These are phyloP conservation scores for Cladosporium halotolerans DNA, from an alignment of 2,329 filamentous ascomycete species.

Conservation along the genomic window DNA sequence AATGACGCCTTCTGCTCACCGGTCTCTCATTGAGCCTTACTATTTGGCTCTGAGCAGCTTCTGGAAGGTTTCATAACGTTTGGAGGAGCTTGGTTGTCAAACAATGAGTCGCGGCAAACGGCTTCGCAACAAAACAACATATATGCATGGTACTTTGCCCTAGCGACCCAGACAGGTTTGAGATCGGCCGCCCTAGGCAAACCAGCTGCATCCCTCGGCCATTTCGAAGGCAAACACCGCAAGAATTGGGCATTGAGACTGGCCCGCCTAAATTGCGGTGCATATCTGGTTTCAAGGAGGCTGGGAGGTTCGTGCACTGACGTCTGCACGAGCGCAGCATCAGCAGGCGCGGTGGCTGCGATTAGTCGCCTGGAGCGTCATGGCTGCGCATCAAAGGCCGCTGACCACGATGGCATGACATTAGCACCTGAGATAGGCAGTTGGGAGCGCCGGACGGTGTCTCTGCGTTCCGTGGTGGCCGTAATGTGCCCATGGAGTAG, in stretches of 20 bases:
- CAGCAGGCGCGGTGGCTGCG: conserved; percentile 11
- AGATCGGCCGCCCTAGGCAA: conserved; percentile 4
- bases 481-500: background rate
- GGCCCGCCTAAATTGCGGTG: conserved; percentile 13
- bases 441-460: background rate
- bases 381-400: conserved; percentile 1
- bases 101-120: conserved; percentile 1
- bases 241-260: conserved; percentile 7
- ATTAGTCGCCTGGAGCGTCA: conserved; percentile 3
- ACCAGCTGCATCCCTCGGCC: conserved; percentile 1
- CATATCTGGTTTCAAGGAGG: conserved; percentile 15
- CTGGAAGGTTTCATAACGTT: conserved; percentile 4
- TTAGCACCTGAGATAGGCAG: background rate
- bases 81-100: background rate
- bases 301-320: conserved; percentile 14
- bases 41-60: conserved; percentile 4
- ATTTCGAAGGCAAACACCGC: conserved; percentile 3
- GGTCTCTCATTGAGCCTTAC: conserved; percentile 2
- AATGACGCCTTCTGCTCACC: conserved; percentile 7
- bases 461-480: background rate
- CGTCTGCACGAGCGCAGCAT: conserved; percentile 11
- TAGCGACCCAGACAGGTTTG: conserved; percentile 6
- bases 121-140: background rate
- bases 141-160: conserved; percentile 4
- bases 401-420: conserved; percentile 4